Base-by-base conservation (phyloP, 768 basidiomycete genomes). In the Infundibulicybe gibba region DNA sequence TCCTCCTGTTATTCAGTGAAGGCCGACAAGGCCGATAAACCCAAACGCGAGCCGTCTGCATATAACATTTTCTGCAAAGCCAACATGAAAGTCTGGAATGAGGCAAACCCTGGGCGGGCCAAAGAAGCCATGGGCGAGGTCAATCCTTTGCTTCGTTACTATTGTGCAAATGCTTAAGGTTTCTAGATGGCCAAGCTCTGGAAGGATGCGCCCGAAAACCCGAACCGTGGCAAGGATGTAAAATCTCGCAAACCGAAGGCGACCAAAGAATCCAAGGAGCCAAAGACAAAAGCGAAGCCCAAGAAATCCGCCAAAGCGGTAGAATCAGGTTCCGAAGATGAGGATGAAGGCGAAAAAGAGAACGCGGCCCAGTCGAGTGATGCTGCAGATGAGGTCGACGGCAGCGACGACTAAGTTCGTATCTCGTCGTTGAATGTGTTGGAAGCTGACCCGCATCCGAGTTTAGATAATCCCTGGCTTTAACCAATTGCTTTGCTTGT, bases 151-250 rank as follows among this genome's bases (percentile, higher is more conserved):
- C 10, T 19, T 10, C 6, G 17, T 10, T 19, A 4, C 35, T 10
- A 3, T 14, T 19, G 35, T 10, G 35, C 10, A 38, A 6, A 38
- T 38, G 10, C 10, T 38, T 6, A 38, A 38, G 4, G n/a, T 10
- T 38, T 38, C 14, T 10, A 85, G 83, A 80, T 85, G 50, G 81
- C 74, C 5, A 65, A 59, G 1, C 46, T 78, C 46, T 84, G 83
- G 83, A 71, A 65, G 39, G 72, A 81, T 47, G 71, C 82, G 0
- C 78, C 79, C 1, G 80, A 82, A 56, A 85, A 85, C 56, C 81
- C 83, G 1, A 83, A 80, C 49, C 75, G 79, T 19, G 82, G 81
- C 15, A 71, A 78, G 48, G 74, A 72, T 14, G 57, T 69, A 30
- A 79, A 75, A 50, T 15, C 72, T n/a, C 70, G 63, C 40, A 77